phyloP scores from a whole-genome alignment of 805 yeast species.

The Isabelozyma gotoi region DNA sequence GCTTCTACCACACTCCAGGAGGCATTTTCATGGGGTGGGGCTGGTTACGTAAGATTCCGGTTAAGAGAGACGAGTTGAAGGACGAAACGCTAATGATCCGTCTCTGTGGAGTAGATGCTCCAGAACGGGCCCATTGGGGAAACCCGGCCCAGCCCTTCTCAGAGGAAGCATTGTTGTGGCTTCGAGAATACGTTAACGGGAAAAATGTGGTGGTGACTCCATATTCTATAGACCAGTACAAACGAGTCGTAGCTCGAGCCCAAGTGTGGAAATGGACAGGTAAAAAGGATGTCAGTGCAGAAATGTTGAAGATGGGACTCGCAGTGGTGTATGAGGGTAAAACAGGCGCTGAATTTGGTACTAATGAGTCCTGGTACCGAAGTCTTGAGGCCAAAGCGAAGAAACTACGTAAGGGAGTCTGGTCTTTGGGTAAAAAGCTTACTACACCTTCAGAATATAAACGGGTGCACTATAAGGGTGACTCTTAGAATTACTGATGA shows the following conservation, averaged over 20 bases:
- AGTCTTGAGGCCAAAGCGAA: slow-evolving; percentile 63
- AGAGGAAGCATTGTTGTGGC: slow-evolving; percentile 82
- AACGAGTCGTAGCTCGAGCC: slow-evolving; percentile 81
- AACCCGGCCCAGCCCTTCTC: slow-evolving; percentile 87
- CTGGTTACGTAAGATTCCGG: slow-evolving; percentile 74
- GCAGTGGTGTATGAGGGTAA: slow-evolving; percentile 88
- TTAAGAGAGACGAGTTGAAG: slow-evolving; percentile 44
- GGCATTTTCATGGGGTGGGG: slow-evolving; percentile 91
- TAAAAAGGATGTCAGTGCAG: slow-evolving; percentile 75
- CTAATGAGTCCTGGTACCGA: slow-evolving; percentile 59
- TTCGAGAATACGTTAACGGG: slow-evolving; percentile 64
- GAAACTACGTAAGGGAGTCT: slow-evolving; percentile 59
- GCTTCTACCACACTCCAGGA: slow-evolving; percentile 91
- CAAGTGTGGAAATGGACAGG: slow-evolving; percentile 59
- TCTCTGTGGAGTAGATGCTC: slow-evolving; percentile 94
- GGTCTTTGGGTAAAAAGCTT: slow-evolving; percentile 55
- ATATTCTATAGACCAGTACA: slow-evolving; percentile 81
- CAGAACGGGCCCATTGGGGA: slow-evolving; percentile 93
- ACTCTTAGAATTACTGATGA: no score
- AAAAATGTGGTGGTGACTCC: slow-evolving; percentile 74
- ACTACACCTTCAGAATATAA: slow-evolving; percentile 83
- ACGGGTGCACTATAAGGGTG: slow-evolving; percentile 29
- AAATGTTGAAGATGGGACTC: slow-evolving; percentile 81
- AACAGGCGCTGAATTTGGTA: slow-evolving; percentile 82
- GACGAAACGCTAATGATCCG: slow-evolving; percentile 77